Base-by-base conservation (phyloP, 1,284 basidiomycete genomes). In the Ceratobasidium sp. region DNA sequence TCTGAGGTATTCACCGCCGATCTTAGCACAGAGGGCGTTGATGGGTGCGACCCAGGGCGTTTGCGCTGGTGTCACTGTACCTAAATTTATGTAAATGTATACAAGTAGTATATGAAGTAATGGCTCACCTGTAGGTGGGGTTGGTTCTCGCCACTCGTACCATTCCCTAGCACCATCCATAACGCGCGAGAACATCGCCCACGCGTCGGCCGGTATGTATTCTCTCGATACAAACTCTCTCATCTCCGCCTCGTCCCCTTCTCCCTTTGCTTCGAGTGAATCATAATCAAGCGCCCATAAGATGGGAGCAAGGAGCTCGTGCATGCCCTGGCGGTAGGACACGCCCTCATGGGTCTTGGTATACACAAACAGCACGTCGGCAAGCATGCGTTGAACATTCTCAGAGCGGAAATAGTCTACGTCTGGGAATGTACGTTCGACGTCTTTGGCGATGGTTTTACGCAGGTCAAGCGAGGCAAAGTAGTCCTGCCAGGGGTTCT, bases 291-390 rank as follows among this genome's bases (percentile, higher is more conserved):
- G 88, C 1, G 92, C 92, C 83, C 93, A 91, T 81, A 95, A 93
- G 44, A 97, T 85, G 0, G 95, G 93, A 0, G 96, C 97, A 7
- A 97, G 89, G 4, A 98, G 87, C 84, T 98, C 97, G 84, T 98
- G 97, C 97, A 98, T 98, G 67, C 97, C 97, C 89, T 97, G 94
- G 44, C 97, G 90, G 83, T 98, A 98, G 42, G 96, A 95, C 26
- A 97, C 91, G 69, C 92, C 89, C 0, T 93, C 90, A 84, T 96
- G 91, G 83, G 91, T 90, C 55, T 90, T 88, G 23, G 93, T 91
- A 83, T 94, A 94, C 26, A 98, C 86, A 84, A 95, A 97, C 20
- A 98, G 87, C 40, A 97, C 91, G 81, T 95, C 94, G 0, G 94
- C 94, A 58, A 98, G 87, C 82, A 93, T 91, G n/a, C 88, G 87